Evolutionary conservation across 768 basidiomycete species (phyloP).

Genomic region (Dentipellis sp.): DNA sequence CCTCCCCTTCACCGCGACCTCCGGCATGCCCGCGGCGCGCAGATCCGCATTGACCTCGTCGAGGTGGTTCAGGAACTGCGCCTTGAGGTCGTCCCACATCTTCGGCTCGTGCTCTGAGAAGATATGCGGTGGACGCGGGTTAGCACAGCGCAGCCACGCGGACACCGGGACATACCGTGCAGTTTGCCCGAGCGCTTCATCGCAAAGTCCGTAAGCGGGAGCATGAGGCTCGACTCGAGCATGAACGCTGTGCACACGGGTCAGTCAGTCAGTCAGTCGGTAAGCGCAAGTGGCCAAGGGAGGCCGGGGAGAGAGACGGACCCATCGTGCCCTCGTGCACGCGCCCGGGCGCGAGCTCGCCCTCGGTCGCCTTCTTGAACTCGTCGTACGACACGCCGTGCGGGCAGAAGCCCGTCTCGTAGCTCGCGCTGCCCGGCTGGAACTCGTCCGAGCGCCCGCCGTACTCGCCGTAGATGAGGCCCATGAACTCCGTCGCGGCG

Average conservation of each 20-base stretch:
- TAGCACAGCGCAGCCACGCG: slow-evolving; percentile 49
- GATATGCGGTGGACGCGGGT: slow-evolving; percentile 32
- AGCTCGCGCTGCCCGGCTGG: slow-evolving; percentile 52
- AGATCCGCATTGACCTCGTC: slow-evolving; percentile 37
- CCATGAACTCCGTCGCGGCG: slow-evolving; percentile 55
- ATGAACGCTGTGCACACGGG: too few relatives aligned
- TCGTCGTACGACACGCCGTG: slow-evolving; percentile 61
- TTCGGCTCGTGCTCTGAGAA: slow-evolving; percentile 46
- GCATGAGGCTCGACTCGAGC: too few relatives aligned
- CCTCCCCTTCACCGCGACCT: neutral
- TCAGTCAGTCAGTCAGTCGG: neutral
- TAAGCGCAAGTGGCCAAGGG: neutral
- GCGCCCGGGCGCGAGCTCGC: slow-evolving; percentile 40
- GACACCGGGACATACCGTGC: slow-evolving; percentile 27
- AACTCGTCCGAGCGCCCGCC: slow-evolving; percentile 57
- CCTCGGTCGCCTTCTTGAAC: slow-evolving; percentile 47
- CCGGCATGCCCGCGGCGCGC: neutral
- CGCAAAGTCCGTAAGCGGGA: too few relatives aligned
- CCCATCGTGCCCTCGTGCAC: slow-evolving; percentile 46
- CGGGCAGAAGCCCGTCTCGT: slow-evolving; percentile 55
- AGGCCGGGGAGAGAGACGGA: slow-evolving; percentile 17
- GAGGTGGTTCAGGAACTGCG: slow-evolving; percentile 48
- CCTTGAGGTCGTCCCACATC: slow-evolving; percentile 58
- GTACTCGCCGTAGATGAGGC: slow-evolving; percentile 52
- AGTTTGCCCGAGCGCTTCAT: too few relatives aligned